Conservation (phyloP, 2,329 filamentous ascomycete species). For the Colletotrichum liriopes region DNA sequence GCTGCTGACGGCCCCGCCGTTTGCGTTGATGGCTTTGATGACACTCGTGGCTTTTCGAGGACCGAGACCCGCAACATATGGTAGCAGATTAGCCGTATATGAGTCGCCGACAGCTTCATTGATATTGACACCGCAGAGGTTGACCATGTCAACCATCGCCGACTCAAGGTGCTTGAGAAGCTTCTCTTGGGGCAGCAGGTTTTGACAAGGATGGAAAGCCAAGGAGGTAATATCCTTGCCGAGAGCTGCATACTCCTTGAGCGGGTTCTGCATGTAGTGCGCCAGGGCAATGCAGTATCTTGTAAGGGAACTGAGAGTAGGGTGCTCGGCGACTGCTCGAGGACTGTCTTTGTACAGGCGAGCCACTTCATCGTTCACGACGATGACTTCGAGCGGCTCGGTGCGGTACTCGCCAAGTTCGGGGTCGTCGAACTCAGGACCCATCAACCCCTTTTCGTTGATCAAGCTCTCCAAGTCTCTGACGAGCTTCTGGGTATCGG, state of each 20-base stretch:
- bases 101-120: slow-evolving; percentile 89
- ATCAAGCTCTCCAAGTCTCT: slow-evolving; percentile 86
- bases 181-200: slow-evolving; percentile 89
- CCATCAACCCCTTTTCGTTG: slow-evolving; percentile 81
- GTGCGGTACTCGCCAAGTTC: slow-evolving; percentile 83
- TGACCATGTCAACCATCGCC: slow-evolving; percentile 99
- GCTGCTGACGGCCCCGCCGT: slow-evolving; percentile 87
- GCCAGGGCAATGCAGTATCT: slow-evolving; percentile 93
- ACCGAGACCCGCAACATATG: slow-evolving; percentile 92
- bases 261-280: slow-evolving; percentile 93
- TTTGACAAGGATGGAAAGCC: slow-evolving; percentile 90
- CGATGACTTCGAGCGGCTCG: slow-evolving; percentile 88
- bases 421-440: slow-evolving; percentile 84
- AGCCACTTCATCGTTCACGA: slow-evolving; percentile 98
- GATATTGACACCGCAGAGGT: slow-evolving; percentile 94
- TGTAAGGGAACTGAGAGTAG: slow-evolving; percentile 82
- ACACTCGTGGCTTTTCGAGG: slow-evolving; percentile 88
- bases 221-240: slow-evolving; percentile 91
- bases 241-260: slow-evolving; percentile 96
- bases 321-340: slow-evolving; percentile 84
- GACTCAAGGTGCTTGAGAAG: slow-evolving; percentile 89
- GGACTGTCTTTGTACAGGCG: slow-evolving; percentile 93
- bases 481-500: slow-evolving; percentile 87
- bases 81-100: slow-evolving; percentile 88
- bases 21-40: slow-evolving; percentile 86